A percentile compares a stretch with the other conserved stretches of the same genome.
Conservation (phyloP, 345 rosid species). For the Mallotus nudiflorus region DNA sequence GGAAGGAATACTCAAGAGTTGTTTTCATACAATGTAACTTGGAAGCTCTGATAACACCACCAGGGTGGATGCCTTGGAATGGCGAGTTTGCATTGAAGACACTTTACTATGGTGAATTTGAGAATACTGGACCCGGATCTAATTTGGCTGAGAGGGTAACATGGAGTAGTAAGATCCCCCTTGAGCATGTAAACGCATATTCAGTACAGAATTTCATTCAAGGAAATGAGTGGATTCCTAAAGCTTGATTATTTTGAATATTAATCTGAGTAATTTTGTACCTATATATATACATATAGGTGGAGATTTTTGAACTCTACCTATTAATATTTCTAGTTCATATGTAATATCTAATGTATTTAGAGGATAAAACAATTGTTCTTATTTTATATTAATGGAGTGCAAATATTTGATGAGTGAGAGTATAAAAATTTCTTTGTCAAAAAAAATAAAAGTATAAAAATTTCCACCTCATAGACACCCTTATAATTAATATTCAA, state of each 20-base stretch:
- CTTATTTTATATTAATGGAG: too few relatives aligned
- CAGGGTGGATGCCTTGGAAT: conserved; percentile 83
- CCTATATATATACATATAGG: too few relatives aligned
- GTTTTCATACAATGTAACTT: conserved; percentile 60
- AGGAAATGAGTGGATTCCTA: conserved; percentile 68
- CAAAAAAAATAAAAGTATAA: too few relatives aligned
- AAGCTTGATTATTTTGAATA: conserved; percentile 34
- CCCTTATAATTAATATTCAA: too few relatives aligned
- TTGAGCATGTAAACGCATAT: conserved; percentile 46
- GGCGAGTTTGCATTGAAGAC: conserved; percentile 73
- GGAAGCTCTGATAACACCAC: conserved; percentile 54
- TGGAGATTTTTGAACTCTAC: too few relatives aligned
- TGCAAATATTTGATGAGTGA: too few relatives aligned
- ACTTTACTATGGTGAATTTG: conserved; percentile 79
- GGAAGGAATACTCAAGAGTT: conserved; percentile 92
- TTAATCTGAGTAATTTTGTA: not conserved
- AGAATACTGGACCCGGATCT: conserved; percentile 68
- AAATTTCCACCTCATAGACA: too few relatives aligned
- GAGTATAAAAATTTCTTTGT: too few relatives aligned
- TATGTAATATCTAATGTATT: too few relatives aligned
- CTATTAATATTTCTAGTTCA: too few relatives aligned
- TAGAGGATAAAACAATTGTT: too few relatives aligned
- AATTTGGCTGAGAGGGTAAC: conserved; percentile 48
- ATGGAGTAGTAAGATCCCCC: conserved; percentile 78
- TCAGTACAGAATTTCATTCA: conserved; percentile 82